These are phyloP conservation scores for Phycomyces nitens DNA, from an alignment of 192 early-diverging fungal species.

Conservation along the genomic window DNA sequence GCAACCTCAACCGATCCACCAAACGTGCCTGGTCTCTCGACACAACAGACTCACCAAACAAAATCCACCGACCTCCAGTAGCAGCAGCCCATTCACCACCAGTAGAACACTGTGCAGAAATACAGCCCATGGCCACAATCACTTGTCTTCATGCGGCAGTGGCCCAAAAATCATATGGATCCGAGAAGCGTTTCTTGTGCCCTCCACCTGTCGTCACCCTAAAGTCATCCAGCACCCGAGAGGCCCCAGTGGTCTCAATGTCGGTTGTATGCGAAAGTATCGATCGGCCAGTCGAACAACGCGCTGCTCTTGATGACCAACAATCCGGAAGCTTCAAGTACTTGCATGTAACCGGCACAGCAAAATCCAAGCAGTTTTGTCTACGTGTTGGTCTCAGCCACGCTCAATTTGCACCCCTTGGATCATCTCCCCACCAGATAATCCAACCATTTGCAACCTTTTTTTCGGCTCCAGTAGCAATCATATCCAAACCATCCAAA, in stretches of 20 bases:
- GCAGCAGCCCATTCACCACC: constrained; percentile 8
- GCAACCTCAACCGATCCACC: background rate
- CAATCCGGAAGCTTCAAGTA: constrained; percentile 68
- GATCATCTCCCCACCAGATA: constrained; percentile 3
- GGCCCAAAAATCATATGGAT: constrained; percentile 93
- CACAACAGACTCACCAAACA: background rate
- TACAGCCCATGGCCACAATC: constrained; percentile 65
- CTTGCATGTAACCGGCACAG: constrained; percentile 73
- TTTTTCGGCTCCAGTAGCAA: constrained; percentile 70
- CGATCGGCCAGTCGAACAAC: constrained; percentile 45
- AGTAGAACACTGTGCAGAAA: background rate
- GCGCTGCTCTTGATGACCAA: constrained; percentile 48
- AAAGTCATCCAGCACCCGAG: constrained; percentile 33
- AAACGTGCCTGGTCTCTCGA: background rate
- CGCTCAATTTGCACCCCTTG: background rate
- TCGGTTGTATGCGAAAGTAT: constrained; percentile 32
- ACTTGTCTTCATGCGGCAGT: constrained; percentile 78
- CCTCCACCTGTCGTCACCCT: constrained; percentile 72
- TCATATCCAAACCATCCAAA: constrained; percentile 92
- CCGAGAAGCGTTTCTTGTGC: constrained; percentile 83
- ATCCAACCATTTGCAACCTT: constrained; percentile 55
- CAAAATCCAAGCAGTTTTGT: constrained; percentile 75
- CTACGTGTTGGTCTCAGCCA: constrained; percentile 61
- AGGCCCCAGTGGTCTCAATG: constrained; percentile 24
- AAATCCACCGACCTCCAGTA: constrained; percentile 1